A percentile compares a stretch with the other conserved stretches of the same genome.
Evolutionary conservation across 2,329 filamentous ascomycete species (phyloP).

Genomic region (Bipolaris victoriae): DNA sequence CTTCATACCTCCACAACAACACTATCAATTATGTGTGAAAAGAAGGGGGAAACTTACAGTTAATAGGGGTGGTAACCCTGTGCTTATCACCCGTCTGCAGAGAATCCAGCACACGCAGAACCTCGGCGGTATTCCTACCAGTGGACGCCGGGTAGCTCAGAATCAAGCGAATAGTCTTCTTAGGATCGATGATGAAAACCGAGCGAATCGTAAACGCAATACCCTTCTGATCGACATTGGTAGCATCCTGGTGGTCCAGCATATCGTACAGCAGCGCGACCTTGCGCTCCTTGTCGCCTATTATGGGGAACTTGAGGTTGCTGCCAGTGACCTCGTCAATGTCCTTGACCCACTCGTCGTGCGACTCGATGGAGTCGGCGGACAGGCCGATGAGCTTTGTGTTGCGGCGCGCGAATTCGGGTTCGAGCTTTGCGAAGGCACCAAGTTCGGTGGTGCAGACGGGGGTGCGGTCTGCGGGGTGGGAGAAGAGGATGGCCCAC

Average conservation of each 20-base stretch:
- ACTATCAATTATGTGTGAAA: not conserved
- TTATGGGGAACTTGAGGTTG: conserved; percentile 59
- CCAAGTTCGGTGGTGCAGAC: conserved; percentile 69
- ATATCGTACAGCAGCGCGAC: conserved; percentile 60
- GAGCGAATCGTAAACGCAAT: conserved; percentile 69
- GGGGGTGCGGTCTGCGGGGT: conserved; percentile 67
- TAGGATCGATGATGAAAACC: conserved; percentile 69
- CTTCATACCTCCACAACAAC: not conserved
- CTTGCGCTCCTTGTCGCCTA: conserved; percentile 60
- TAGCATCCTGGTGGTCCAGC: conserved; percentile 61
- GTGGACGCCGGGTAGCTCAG: conserved; percentile 68
- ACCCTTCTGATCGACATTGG: conserved; percentile 64
- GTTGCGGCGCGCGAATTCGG: conserved; percentile 66
- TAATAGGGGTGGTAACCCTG: conserved; percentile 66
- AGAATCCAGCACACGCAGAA: conserved; percentile 59
- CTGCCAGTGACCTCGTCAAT: conserved; percentile 59
- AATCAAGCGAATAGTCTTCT: conserved; percentile 68
- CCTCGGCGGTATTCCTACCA: conserved; percentile 62
- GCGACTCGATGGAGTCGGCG: conserved; percentile 59
- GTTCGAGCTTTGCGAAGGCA: conserved; percentile 68
- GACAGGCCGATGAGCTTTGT: conserved; percentile 67
- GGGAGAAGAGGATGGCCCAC: conserved; percentile 74
- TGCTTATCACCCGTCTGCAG: conserved; percentile 65
- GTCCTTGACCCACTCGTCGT: conserved; percentile 60
- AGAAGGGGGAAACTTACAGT: conserved; percentile 45